Percentiles rank a stretch among this genome's conserved stretches.
Evolutionary conservation across 176 grass and related monocot species (phyloP).

Genomic region (Oryza officinalis): DNA sequence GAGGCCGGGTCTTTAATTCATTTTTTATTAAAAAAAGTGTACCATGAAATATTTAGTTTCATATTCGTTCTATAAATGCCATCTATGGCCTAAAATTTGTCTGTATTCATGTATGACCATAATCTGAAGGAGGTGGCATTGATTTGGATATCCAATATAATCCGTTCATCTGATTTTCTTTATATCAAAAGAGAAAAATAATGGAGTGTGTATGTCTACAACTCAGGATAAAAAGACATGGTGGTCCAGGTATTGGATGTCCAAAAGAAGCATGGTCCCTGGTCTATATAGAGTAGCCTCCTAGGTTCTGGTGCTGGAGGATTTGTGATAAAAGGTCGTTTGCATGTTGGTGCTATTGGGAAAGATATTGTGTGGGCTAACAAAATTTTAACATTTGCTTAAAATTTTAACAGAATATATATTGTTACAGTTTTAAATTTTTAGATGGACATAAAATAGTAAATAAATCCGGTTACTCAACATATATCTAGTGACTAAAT

Average conservation of each 20-base stretch:
- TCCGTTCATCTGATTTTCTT: neutral
- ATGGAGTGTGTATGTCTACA: neutral
- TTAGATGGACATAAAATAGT: neutral
- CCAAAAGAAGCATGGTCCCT: slow-evolving; percentile 54
- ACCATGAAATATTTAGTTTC: neutral
- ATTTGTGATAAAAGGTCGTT: slow-evolving; percentile 40
- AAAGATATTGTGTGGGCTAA: slow-evolving; percentile 19
- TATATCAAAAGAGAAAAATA: neutral
- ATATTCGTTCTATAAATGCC: neutral
- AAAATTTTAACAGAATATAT: too few relatives aligned
- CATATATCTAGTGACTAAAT: neutral
- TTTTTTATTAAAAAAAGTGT: too few relatives aligned
- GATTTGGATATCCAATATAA: neutral
- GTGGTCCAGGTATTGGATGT: slow-evolving; percentile 48
- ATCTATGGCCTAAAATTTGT: neutral
- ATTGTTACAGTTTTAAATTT: too few relatives aligned
- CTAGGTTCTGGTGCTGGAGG: slow-evolving; percentile 42
- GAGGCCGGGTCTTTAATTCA: too few relatives aligned
- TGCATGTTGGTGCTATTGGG: slow-evolving; percentile 4
- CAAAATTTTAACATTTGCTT: neutral
- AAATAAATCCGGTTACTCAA: neutral
- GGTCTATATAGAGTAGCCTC: slow-evolving; percentile 45
- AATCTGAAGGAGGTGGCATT: neutral
- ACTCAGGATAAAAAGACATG: slow-evolving; percentile 49
- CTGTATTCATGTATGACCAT: neutral